Conservation (phyloP, 495 filamentous ascomycete genomes). For the Cryomyces minteri region DNA sequence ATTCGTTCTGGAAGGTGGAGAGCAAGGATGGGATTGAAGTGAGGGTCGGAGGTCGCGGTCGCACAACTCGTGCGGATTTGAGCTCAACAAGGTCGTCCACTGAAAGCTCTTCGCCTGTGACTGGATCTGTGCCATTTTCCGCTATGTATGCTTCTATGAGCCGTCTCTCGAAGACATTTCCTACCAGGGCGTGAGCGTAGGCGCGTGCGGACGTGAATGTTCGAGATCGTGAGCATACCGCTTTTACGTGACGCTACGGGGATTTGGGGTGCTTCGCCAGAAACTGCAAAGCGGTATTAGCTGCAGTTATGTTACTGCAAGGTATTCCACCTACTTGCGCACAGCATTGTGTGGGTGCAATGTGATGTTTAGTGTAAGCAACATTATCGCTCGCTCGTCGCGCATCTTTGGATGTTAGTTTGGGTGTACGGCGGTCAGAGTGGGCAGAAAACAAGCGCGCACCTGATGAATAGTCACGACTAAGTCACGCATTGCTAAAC, state of each 20-base stretch:
- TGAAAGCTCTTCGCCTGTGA: conserved; percentile 77
- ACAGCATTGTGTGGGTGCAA: too few relatives aligned
- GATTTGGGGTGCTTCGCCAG: conserved; percentile 87
- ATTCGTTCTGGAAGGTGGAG: conserved; percentile 94
- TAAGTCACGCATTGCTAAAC: too few relatives aligned
- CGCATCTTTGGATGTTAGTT: too few relatives aligned
- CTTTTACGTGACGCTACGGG: conserved; percentile 90
- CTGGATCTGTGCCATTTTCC: conserved; percentile 86
- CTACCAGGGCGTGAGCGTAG: conserved; percentile 22
- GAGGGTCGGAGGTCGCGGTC: conserved; percentile 80
- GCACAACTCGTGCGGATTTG: conserved; percentile 62
- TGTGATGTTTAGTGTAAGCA: too few relatives aligned
- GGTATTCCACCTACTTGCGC: too few relatives aligned
- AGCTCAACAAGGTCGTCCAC: conserved; percentile 74
- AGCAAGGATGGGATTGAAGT: conserved; percentile 96
- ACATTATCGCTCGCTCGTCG: too few relatives aligned
- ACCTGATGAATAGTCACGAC: too few relatives aligned
- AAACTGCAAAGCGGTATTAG: conserved; percentile 38
- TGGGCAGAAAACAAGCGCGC: too few relatives aligned
- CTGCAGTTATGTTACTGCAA: neutral
- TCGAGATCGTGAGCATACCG: conserved; percentile 34
- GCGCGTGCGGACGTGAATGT: neutral
- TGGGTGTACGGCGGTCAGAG: too few relatives aligned
- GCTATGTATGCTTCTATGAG: conserved; percentile 88
- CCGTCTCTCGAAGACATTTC: conserved; percentile 83